These are phyloP conservation scores for Podaxis sp. DNA, from an alignment of 768 basidiomycete species.

Conservation along the genomic window DNA sequence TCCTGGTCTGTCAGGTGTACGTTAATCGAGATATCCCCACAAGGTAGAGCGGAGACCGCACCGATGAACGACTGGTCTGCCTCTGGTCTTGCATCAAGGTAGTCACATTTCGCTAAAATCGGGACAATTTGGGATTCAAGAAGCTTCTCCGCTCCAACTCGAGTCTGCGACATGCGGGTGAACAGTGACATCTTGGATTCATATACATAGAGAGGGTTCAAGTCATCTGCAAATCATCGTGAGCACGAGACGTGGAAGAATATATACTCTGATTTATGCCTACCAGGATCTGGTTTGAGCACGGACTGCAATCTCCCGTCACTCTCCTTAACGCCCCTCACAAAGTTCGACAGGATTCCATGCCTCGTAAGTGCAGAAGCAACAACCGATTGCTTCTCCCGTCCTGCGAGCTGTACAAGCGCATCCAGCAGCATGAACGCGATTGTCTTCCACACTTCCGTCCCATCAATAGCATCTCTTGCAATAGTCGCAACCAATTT, in stretches of 20 bases:
- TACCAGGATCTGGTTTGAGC: conserved; percentile 89
- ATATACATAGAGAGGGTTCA: conserved; percentile 91
- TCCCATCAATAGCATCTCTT: conserved; percentile 92
- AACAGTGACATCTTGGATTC: conserved; percentile 94
- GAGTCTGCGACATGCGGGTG: conserved; percentile 78
- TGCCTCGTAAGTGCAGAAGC: conserved; percentile 60
- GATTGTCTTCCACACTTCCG: conserved; percentile 96
- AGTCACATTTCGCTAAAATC: conserved; percentile 81
- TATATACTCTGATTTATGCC: conserved; percentile 19
- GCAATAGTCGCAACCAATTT: conserved; percentile 70
- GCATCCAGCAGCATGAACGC: conserved; percentile 90
- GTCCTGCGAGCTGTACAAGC: conserved; percentile 66
- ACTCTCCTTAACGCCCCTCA: conserved; percentile 79
- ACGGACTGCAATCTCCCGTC: conserved; percentile 73
- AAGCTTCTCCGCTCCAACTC: conserved; percentile 81
- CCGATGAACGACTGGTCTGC: conserved; percentile 82
- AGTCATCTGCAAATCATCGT: conserved; percentile 55
- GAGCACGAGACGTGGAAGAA: not conserved
- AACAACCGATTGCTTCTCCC: conserved; percentile 66
- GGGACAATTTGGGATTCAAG: conserved; percentile 76
- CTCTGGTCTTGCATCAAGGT: conserved; percentile 81
- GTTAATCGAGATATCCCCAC: not conserved
- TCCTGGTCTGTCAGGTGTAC: conserved; percentile 56
- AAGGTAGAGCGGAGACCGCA: conserved; percentile 22
- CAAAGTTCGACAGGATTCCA: conserved; percentile 80